Base-by-base conservation (phyloP, 495 filamentous ascomycete species). In the Hyaloscypha bicolor region DNA sequence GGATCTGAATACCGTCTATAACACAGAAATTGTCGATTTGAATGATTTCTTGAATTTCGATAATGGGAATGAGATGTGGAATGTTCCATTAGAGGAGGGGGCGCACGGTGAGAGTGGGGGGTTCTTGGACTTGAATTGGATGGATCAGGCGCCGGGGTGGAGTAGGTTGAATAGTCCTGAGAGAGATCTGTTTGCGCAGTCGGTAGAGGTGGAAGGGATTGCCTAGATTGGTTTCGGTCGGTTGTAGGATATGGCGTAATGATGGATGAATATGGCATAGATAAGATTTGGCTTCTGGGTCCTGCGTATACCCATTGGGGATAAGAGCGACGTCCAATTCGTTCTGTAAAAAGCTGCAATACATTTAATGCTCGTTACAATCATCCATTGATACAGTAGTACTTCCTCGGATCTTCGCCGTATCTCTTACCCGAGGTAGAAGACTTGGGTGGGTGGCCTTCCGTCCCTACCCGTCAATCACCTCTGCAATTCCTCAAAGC, bases 21-120 rank as follows among this genome's bases (percentile, higher is more conserved):
- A 42, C 55, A 52, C 51, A 19, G 31, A 39, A 0, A 66, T 68
- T 48, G 29, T 69, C 6, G 66, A 72, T 30, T 35, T 72, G 30
- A 67, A 69, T 21, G 71, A 70, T 61, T 73, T 70, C 56, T 39
- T 73, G 9, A 71, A 62, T 33, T 73, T 73, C 56, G 71, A 73
- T 48, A 56, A 8, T 19, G 57, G 16, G 12, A 64, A 62, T 21
- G 71, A 73, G 8, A 55, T 69, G 33, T 73, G 71, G 71, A 71
- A 68, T 66, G 62, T 70, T 4, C 68, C 65, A 0, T 52, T 69
- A 2, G 71, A 71, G n/a, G 68, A 73, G 42, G 68, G 71, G 16
- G 68, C 65, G 9, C 71, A 73, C 37, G 71, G 71, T 19, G 71
- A 73, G 31, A 69, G 65, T 31, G 71, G 71, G 21, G 68, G 68